Evolutionary conservation across 164 flowering plant genomes (phyloP).

Genomic region (Liquidambar formosana): DNA sequence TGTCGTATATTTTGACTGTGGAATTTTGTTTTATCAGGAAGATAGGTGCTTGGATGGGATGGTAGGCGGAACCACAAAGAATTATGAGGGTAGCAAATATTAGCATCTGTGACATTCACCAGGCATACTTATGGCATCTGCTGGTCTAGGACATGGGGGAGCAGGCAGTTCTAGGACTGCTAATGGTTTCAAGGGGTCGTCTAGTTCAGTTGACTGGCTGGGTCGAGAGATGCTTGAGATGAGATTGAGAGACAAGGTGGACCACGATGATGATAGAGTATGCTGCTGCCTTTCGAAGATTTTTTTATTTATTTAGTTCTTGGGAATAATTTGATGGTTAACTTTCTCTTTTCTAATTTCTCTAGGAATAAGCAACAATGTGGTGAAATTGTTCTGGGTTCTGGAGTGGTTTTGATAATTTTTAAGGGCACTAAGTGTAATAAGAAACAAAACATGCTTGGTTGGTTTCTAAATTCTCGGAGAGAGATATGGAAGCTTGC

Average conservation of each 20-base stretch:
- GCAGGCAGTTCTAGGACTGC: conserved; percentile 79
- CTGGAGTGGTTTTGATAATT: not conserved
- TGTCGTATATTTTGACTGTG: not conserved
- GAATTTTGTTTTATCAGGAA: conserved; percentile 28
- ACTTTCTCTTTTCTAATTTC: not conserved
- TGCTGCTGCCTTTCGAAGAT: conserved; percentile 15
- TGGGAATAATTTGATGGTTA: not conserved
- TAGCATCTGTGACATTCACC: conserved; percentile 17
- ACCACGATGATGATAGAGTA: conserved; percentile 77
- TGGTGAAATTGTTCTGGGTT: not conserved
- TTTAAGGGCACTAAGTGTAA: not conserved
- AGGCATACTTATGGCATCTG: conserved; percentile 59
- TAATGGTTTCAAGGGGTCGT: conserved; percentile 65
- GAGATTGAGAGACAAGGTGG: conserved; percentile 76
- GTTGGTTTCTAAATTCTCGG: conserved; percentile 1
- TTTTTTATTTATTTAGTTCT: not conserved
- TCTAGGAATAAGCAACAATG: not conserved
- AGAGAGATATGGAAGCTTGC: not conserved
- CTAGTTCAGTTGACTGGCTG: conserved; percentile 91
- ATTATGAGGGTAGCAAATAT: conserved; percentile 18
- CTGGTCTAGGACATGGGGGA: conserved; percentile 75
- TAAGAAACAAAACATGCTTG: not conserved
- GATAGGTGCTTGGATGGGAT: conserved; percentile 32
- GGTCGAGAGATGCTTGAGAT: conserved; percentile 90
- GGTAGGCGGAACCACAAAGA: conserved; percentile 15